phyloP scores from a whole-genome alignment of 495 filamentous ascomycete genomes.

The Wilcoxina mikolae region DNA sequence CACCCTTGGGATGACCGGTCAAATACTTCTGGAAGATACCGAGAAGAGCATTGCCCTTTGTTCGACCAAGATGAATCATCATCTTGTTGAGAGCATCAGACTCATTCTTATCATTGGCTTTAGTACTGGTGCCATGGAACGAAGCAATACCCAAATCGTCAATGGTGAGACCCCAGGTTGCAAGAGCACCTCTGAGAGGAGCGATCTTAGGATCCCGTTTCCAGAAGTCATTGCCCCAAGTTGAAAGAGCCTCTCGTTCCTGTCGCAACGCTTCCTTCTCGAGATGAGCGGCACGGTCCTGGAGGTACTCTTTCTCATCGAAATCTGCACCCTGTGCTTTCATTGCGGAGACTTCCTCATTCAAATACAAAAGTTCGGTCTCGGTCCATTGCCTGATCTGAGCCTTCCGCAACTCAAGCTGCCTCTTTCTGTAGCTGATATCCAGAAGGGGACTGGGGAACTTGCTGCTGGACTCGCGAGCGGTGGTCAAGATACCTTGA shows the following conservation, averaged over 20 bases:
- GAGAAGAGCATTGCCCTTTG: constrained; percentile 87
- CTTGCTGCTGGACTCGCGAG: constrained; percentile 75
- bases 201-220: constrained; percentile 86
- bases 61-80: constrained; percentile 81
- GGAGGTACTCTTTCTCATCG: constrained; percentile 68
- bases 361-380: constrained; percentile 79
- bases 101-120: constrained; percentile 99
- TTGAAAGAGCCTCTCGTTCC: constrained; percentile 78
- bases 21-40: constrained; percentile 99
- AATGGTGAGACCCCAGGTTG: constrained; percentile 94
- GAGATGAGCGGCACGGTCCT: constrained; percentile 72
- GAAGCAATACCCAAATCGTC: constrained; percentile 90
- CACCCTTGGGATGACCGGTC: constrained; percentile 97
- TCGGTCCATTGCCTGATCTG: constrained; percentile 95
- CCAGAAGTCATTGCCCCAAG: constrained; percentile 96
- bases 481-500: constrained; percentile 93
- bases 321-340: constrained; percentile 59
- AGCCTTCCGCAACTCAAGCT: constrained; percentile 79
- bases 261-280: constrained; percentile 78
- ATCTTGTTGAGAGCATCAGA: constrained; percentile 96
- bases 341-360: constrained; percentile 83
- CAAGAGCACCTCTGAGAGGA: constrained; percentile 82
- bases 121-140: constrained; percentile 97
- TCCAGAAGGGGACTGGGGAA: constrained; percentile 91
- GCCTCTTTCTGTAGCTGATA: constrained; percentile 88